These are phyloP conservation scores for Scedosporium apiospermum DNA, from an alignment of 2,329 filamentous ascomycete species.

Conservation along the genomic window DNA sequence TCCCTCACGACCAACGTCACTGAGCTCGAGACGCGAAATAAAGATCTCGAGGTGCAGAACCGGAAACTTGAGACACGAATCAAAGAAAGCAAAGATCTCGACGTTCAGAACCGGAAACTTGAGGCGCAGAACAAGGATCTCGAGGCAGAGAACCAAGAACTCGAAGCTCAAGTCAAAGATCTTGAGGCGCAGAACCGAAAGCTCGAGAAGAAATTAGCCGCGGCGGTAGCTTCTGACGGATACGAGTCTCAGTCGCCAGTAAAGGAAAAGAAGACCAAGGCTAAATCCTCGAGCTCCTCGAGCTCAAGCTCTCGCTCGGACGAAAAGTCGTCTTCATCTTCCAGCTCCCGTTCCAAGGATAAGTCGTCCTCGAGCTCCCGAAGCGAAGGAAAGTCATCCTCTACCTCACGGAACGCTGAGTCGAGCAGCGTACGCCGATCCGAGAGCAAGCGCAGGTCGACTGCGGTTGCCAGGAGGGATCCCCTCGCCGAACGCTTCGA, in stretches of 20 bases:
- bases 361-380: neutral
- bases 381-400: neutral
- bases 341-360: neutral
- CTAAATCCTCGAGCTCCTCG: neutral
- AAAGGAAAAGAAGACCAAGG: neutral
- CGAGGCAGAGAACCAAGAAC: slow-evolving; percentile 18
- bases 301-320: neutral
- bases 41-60: slow-evolving; percentile 16
- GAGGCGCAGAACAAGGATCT: neutral
- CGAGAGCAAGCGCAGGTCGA: slow-evolving; percentile 2
- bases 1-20: neutral
- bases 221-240: neutral
- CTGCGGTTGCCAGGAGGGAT: slow-evolving; percentile 2
- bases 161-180: neutral
- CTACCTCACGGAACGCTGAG: neutral
- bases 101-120: neutral
- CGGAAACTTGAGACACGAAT: slow-evolving; percentile 7
- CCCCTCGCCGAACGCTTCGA: slow-evolving; percentile 2
- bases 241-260: neutral
- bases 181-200: neutral
- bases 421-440: neutral
- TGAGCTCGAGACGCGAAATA: neutral
- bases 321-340: neutral
- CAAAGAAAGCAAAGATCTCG: neutral
- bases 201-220: slow-evolving; percentile 1